Evolutionary conservation across 805 yeast genomes (phyloP).

Genomic region (Saturnispora diversa): DNA sequence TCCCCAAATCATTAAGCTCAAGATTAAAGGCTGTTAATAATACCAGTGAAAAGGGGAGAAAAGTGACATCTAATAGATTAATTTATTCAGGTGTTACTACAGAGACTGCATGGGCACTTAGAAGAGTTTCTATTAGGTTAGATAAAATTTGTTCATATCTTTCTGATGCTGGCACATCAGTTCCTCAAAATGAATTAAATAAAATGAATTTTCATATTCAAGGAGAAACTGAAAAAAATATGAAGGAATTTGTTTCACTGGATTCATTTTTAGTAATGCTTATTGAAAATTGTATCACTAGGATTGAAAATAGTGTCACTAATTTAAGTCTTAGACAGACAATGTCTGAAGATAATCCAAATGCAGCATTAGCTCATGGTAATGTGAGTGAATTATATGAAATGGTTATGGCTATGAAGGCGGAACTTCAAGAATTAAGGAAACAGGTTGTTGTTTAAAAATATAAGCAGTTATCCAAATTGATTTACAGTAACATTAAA

Average conservation of each 20-base stretch:
- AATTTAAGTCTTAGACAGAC: constrained; percentile 33
- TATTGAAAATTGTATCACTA: constrained; percentile 57
- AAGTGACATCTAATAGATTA: constrained; percentile 21
- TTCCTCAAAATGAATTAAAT: constrained; percentile 12
- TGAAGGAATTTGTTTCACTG: constrained; percentile 7
- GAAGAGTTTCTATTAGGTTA: constrained; percentile 47
- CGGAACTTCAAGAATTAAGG: constrained; percentile 9
- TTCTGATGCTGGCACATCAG: constrained; percentile 30
- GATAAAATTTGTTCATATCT: constrained; percentile 50
- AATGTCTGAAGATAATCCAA: constrained; percentile 3
- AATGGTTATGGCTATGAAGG: constrained; percentile 7
- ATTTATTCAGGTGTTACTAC: constrained; percentile 26
- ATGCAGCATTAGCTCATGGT: background rate
- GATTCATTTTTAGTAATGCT: constrained; percentile 43
- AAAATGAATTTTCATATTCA: constrained; percentile 16
- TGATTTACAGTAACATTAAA: too few relatives aligned
- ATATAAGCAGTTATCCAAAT: too few relatives aligned
- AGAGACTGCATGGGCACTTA: constrained; percentile 31
- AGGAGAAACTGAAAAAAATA: constrained; percentile 16
- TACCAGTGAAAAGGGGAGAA: constrained; percentile 28
- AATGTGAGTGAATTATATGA: constrained; percentile 7
- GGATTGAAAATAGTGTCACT: constrained; percentile 56
- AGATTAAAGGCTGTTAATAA: constrained; percentile 41
- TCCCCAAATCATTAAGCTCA: constrained; percentile 56
- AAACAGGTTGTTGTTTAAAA: background rate